Percentiles rank a stretch among this genome's conserved stretches.
phyloP scores from a whole-genome alignment of 805 yeast species.

The Wickerhamiella brachini region DNA sequence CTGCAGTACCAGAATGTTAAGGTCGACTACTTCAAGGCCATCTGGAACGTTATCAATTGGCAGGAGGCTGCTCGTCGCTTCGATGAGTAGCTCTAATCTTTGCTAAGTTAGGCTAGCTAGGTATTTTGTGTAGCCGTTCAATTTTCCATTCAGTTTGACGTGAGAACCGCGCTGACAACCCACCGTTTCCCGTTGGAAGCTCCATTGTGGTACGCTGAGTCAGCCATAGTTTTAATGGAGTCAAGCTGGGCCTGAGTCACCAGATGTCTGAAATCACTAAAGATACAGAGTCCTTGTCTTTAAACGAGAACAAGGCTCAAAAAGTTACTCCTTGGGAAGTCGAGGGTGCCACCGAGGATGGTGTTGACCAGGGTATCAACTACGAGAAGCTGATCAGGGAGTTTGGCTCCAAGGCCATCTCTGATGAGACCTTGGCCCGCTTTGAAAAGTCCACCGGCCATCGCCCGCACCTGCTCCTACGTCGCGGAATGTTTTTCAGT shows the following conservation, averaged over 20 bases:
- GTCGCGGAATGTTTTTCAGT: conserved; percentile 83
- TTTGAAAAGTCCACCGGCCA: conserved; percentile 77
- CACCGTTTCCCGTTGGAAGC: too few species aligned
- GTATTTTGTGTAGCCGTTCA: too few species aligned
- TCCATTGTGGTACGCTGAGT: neutral
- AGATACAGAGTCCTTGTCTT: conserved; percentile 10
- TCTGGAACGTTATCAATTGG: conserved; percentile 94
- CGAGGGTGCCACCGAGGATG: conserved; percentile 95
- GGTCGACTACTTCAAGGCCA: conserved; percentile 82
- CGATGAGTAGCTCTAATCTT: conserved; percentile 3
- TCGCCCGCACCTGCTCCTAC: conserved; percentile 78
- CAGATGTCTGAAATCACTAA: conserved; percentile 15
- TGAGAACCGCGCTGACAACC: too few species aligned
- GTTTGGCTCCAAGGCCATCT: conserved; percentile 72
- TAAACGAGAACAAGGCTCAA: conserved; percentile 26
- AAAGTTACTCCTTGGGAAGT: conserved; percentile 96
- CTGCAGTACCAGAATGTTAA: conserved; percentile 85
- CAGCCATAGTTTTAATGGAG: neutral
- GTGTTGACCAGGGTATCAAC: conserved; percentile 80
- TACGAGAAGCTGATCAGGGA: conserved; percentile 75
- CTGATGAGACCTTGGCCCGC: conserved; percentile 55
- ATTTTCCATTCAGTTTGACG: too few species aligned
- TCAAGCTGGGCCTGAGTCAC: neutral
- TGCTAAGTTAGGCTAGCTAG: too few species aligned
- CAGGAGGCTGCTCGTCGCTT: conserved; percentile 66